These are phyloP conservation scores for Lavandula angustifolia DNA, from an alignment of 257 asterid species.

Conservation along the genomic window DNA sequence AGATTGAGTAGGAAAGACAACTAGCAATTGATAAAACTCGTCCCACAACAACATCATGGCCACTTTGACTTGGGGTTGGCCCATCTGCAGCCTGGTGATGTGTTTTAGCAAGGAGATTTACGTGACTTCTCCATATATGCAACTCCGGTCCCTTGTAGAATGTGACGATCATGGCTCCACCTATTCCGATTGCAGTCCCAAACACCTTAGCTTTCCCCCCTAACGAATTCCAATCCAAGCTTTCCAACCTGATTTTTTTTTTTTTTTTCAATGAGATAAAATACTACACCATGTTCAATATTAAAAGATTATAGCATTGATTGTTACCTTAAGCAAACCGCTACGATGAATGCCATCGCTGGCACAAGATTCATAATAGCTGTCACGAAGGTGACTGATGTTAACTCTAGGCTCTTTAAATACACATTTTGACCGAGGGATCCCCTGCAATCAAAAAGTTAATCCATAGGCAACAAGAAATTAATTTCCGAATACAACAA, in stretches of 20 bases:
- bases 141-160: constrained; percentile 55
- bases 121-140: constrained; percentile 36
- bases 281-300: no score
- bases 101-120: constrained; percentile 46
- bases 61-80: neutral
- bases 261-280: no score
- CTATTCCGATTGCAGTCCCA: constrained; percentile 55
- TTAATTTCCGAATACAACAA: no score
- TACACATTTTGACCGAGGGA: no score
- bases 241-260: constrained; percentile 44
- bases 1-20: no score
- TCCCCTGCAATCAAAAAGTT: no score
- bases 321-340: constrained; percentile 35
- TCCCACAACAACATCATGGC: neutral
- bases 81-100: neutral
- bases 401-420: constrained; percentile 12
- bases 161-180: constrained; percentile 69
- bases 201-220: constrained; percentile 65
- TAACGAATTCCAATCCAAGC: constrained; percentile 45
- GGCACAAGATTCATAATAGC: constrained; percentile 64
- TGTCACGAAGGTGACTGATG: constrained; percentile 58
- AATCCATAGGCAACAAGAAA: no score
- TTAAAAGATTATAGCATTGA: no score
- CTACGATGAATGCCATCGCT: constrained; percentile 54
- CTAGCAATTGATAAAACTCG: no score